A percentile compares a stretch with the other conserved stretches of the same genome.
phyloP scores from a whole-genome alignment of 768 basidiomycete species.

The Hirschioporus abietinus region DNA sequence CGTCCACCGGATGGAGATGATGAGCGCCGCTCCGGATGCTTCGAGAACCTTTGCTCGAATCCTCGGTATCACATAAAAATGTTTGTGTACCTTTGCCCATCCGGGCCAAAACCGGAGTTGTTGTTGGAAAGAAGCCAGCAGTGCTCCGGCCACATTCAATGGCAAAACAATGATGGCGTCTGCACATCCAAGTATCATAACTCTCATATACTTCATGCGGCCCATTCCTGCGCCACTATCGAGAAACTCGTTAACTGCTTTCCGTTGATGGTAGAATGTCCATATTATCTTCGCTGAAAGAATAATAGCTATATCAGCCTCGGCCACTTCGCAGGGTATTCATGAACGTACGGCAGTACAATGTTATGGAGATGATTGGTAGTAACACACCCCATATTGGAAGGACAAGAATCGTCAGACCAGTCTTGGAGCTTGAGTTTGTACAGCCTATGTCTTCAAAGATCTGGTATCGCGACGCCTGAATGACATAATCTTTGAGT shows the following conservation, averaged over 20 bases:
- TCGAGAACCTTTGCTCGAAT: not conserved
- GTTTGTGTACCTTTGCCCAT: not conserved
- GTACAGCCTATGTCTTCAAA: slow-evolving; percentile 4
- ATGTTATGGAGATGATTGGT: not conserved
- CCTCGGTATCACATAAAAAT: not conserved
- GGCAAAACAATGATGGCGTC: not conserved
- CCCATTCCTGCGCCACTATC: not conserved
- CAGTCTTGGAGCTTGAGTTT: slow-evolving; percentile 1
- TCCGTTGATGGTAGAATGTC: not conserved
- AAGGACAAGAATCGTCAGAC: not conserved
- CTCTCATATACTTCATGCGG: not conserved
- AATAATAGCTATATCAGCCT: not conserved
- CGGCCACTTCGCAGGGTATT: not conserved
- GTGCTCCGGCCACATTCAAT: not conserved
- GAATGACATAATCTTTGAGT: slow-evolving; percentile 1
- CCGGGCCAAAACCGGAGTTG: not conserved
- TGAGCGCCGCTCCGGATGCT: not conserved
- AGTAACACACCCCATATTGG: not conserved
- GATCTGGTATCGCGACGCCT: not conserved
- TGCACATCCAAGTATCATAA: not conserved
- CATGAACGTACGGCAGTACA: not conserved
- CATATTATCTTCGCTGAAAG: not conserved
- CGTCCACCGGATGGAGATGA: not conserved
- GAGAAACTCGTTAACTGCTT: not conserved
- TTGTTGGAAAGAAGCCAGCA: not conserved